Evolutionary conservation across 73 alveolate species (phyloP).

Genomic region (Paramecium primaurelia): DNA sequence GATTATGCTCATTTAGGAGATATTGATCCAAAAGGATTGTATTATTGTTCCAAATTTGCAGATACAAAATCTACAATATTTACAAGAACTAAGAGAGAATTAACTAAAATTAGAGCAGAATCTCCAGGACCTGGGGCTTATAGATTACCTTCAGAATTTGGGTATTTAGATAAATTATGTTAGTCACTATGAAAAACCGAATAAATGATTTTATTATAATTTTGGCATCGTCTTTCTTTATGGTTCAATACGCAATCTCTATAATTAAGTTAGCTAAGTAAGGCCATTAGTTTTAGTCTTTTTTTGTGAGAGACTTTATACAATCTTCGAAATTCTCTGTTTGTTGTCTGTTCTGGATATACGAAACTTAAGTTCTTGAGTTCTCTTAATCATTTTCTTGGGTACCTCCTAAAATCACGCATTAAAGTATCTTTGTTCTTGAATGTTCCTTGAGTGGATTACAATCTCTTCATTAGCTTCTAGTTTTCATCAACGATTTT

Average conservation of each 20-base stretch:
- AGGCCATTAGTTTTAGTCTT: neutral
- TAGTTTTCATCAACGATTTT: slow-evolving; percentile 5
- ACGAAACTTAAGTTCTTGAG: slow-evolving; percentile 25
- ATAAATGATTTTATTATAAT: neutral
- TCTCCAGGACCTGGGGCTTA: slow-evolving; percentile 61
- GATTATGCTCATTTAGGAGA: neutral
- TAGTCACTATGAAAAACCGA: slow-evolving; percentile 18
- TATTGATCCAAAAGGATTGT: neutral
- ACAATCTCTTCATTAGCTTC: slow-evolving; percentile 6
- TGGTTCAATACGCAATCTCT: neutral
- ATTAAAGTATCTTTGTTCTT: neutral
- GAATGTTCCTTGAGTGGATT: slow-evolving; percentile 23
- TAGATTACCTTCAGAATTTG: slow-evolving; percentile 56
- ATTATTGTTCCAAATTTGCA: slow-evolving; percentile 1
- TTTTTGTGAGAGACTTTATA: neutral
- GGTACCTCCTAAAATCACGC: slow-evolving; percentile 11
- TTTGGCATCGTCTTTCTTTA: slow-evolving; percentile 24
- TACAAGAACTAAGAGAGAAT: neutral
- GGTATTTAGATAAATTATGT: slow-evolving; percentile 7
- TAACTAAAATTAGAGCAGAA: neutral
- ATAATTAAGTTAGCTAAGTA: neutral
- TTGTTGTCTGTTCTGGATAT: slow-evolving; percentile 3
- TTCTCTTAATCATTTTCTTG: neutral
- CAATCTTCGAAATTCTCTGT: neutral
- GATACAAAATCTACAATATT: neutral